These are phyloP conservation scores for Amborella trichopoda DNA, from an alignment of 164 flowering plant species.

Conservation along the genomic window DNA sequence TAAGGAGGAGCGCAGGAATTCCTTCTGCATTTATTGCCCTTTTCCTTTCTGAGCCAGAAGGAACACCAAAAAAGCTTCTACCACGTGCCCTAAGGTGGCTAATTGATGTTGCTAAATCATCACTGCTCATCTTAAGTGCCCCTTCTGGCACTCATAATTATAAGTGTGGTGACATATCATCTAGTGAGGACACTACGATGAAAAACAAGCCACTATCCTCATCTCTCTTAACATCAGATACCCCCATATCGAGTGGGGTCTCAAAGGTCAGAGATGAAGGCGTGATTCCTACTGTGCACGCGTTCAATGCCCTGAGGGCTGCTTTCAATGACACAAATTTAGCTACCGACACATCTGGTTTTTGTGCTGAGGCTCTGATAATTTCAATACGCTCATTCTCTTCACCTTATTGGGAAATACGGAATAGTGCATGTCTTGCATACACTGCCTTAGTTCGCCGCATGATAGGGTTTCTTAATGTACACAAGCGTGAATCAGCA, in stretches of 20 bases:
- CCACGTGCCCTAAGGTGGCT: conserved; percentile 84
- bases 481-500: conserved; percentile 87
- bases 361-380: conserved; percentile 90
- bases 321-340: conserved; percentile 92
- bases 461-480: conserved; percentile 91
- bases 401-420: conserved; percentile 91
- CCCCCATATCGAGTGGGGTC: conserved; percentile 12
- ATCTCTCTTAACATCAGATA: conserved; percentile 6
- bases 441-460: conserved; percentile 93
- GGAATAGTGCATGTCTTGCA: conserved; percentile 94
- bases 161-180: no score
- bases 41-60: conserved; percentile 95
- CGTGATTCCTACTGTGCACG: conserved; percentile 94
- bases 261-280: conserved; percentile 89
- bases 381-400: conserved; percentile 76
- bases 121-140: no score
- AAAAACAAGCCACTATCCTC: background rate
- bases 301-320: conserved; percentile 87
- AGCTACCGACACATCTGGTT: conserved; percentile 89
- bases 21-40: conserved; percentile 94
- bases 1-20: conserved; percentile 97
- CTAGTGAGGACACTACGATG: background rate
- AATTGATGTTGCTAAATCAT: conserved; percentile 51
- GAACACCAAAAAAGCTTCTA: conserved; percentile 88
- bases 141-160: no score